Evolutionary conservation across 768 basidiomycete species (phyloP).

Genomic region (Galerina sulciceps): DNA sequence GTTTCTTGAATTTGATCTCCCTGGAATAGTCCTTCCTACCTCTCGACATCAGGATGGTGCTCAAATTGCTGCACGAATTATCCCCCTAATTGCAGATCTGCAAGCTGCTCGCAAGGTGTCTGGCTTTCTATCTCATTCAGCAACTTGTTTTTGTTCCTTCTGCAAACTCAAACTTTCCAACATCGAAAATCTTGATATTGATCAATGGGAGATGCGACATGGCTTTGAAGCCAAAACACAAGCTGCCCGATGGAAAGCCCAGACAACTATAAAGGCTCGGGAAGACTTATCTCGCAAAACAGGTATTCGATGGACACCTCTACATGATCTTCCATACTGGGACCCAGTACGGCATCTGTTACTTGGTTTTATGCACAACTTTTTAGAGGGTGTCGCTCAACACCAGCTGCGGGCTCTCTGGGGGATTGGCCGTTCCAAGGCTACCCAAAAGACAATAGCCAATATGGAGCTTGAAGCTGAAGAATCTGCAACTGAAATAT

Average conservation of each 20-base stretch:
- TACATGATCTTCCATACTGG: slow-evolving; percentile 31
- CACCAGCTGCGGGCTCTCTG: slow-evolving; percentile 22
- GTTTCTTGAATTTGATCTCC: slow-evolving; percentile 15
- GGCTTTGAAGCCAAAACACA: slow-evolving; percentile 17
- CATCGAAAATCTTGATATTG: slow-evolving; percentile 22
- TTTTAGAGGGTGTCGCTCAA: slow-evolving; percentile 27
- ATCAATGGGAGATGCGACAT: slow-evolving; percentile 19
- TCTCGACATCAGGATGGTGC: slow-evolving; percentile 15
- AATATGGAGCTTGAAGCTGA: not conserved
- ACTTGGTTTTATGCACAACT: slow-evolving; percentile 35
- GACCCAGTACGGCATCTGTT: slow-evolving; percentile 30
- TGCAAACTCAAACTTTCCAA: slow-evolving; percentile 18
- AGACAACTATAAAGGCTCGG: slow-evolving; percentile 12
- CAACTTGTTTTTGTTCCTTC: slow-evolving; percentile 27
- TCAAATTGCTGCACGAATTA: slow-evolving; percentile 14
- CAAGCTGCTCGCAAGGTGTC: slow-evolving; percentile 25
- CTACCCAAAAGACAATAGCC: not conserved
- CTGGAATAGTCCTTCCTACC: slow-evolving; percentile 16
- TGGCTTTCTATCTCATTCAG: slow-evolving; percentile 20
- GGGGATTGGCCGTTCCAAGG: slow-evolving; percentile 21
- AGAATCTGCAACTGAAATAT: not conserved
- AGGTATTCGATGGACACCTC: slow-evolving; percentile 32
- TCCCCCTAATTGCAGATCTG: slow-evolving; percentile 28
- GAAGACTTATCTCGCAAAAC: slow-evolving; percentile 9
- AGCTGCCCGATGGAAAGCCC: slow-evolving; percentile 14